Percentiles rank a stretch among this genome's conserved stretches.
These are phyloP conservation scores for Stemphylium beticola DNA, from an alignment of 2,329 filamentous ascomycete genomes.

Conservation along the genomic window DNA sequence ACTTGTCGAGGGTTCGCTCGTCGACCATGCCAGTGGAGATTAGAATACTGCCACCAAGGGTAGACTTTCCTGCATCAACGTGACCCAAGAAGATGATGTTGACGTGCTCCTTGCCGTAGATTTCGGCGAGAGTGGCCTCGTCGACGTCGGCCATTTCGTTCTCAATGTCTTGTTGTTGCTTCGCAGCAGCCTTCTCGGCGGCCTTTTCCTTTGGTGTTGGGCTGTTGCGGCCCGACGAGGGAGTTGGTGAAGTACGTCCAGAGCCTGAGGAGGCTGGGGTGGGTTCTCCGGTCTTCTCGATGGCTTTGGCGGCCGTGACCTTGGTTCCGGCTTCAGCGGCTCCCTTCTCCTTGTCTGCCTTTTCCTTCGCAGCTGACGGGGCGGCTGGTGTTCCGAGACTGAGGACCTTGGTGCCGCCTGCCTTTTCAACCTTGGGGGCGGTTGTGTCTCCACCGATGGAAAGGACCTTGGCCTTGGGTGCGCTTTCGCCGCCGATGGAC, in stretches of 20 bases:
- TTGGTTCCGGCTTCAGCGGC: slow-evolving; percentile 76
- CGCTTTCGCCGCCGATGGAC: slow-evolving; percentile 64
- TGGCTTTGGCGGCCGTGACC: slow-evolving; percentile 83
- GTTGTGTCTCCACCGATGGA: slow-evolving; percentile 63
- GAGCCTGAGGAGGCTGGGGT: slow-evolving; percentile 57
- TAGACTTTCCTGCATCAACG: slow-evolving; percentile 98
- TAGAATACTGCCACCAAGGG: slow-evolving; percentile 89
- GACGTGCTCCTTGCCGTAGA: slow-evolving; percentile 91
- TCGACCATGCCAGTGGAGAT: slow-evolving; percentile 99
- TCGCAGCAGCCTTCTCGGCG: slow-evolving; percentile 65
- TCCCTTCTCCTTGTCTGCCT: slow-evolving; percentile 51
- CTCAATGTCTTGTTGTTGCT: slow-evolving; percentile 81
- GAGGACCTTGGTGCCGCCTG: slow-evolving; percentile 70
- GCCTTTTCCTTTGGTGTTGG: slow-evolving; percentile 68
- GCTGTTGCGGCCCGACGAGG: slow-evolving; percentile 83
- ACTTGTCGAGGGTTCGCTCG: slow-evolving; percentile 96
- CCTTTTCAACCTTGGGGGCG: slow-evolving; percentile 61
- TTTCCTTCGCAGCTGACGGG: slow-evolving; percentile 57
- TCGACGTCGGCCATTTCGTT: slow-evolving; percentile 82
- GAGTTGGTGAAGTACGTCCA: slow-evolving; percentile 79
- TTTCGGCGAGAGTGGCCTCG: slow-evolving; percentile 85
- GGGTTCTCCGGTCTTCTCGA: slow-evolving; percentile 84
- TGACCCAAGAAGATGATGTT: slow-evolving; percentile 99
- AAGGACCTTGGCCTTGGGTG: slow-evolving; percentile 65
- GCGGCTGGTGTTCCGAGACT: slow-evolving; percentile 68